Evolutionary conservation across 805 yeast genomes (phyloP).

Genomic region (Candida easanensis): DNA sequence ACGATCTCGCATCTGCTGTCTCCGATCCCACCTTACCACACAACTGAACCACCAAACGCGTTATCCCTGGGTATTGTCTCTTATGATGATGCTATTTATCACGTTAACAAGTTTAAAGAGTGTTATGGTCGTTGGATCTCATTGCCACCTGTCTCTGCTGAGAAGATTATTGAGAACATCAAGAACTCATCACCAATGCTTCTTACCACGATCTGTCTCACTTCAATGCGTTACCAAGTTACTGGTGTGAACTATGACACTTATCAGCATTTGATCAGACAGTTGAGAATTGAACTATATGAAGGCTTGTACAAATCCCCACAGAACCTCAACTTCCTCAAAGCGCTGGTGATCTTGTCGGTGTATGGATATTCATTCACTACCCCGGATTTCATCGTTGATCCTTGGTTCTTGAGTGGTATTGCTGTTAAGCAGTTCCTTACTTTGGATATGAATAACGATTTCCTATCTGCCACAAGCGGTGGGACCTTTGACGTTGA

Average conservation of each 20-base stretch:
- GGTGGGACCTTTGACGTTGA: constrained; percentile 27
- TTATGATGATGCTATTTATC: constrained; percentile 42
- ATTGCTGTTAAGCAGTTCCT: constrained; percentile 62
- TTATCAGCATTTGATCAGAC: constrained; percentile 32
- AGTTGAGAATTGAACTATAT: constrained; percentile 31
- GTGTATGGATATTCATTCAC: constrained; percentile 64
- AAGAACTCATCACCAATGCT: constrained; percentile 54
- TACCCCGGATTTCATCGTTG: constrained; percentile 49
- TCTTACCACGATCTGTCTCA: constrained; percentile 63
- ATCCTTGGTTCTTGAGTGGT: constrained; percentile 69
- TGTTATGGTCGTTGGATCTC: constrained; percentile 79
- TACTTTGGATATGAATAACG: constrained; percentile 40
- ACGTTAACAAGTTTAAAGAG: constrained; percentile 58
- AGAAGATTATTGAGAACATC: constrained; percentile 46
- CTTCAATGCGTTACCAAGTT: constrained; percentile 51
- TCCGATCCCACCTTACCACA: constrained; percentile 7
- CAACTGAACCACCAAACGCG: constrained; percentile 40
- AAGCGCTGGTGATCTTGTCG: constrained; percentile 62
- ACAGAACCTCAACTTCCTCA: constrained; percentile 57
- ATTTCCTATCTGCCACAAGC: constrained; percentile 17
- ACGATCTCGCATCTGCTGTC: constrained; percentile 17
- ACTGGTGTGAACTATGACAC: constrained; percentile 27
- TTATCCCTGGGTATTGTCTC: constrained; percentile 49
- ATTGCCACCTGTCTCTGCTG: constrained; percentile 54
- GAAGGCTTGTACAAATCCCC: constrained; percentile 43